These are phyloP conservation scores for Neostapfia colusana DNA, from an alignment of 176 grass and related monocot genomes.

Conservation along the genomic window DNA sequence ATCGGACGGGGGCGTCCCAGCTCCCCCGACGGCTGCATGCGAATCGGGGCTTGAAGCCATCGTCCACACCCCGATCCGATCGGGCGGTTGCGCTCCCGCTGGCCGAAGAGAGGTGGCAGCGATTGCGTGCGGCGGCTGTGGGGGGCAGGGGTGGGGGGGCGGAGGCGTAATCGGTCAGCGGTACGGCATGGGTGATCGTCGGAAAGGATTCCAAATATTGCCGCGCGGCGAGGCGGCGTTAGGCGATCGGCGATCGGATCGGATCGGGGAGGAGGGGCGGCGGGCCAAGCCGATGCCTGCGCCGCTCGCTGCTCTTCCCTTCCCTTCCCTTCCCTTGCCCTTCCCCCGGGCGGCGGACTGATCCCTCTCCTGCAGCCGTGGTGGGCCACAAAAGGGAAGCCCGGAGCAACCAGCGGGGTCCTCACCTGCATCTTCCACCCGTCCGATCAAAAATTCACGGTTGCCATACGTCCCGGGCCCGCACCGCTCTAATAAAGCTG, in stretches of 20 bases:
- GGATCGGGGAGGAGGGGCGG: conserved; percentile 4
- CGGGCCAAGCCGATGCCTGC: conserved; percentile 28
- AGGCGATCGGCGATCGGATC: conserved; percentile 53
- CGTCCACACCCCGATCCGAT: conserved; percentile 34
- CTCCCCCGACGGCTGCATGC: conserved; percentile 30
- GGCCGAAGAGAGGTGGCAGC: background rate
- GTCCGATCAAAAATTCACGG: conserved; percentile 28
- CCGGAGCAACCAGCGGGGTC: conserved; percentile 25
- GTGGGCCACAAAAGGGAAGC: conserved; percentile 47
- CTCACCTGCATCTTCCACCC: background rate
- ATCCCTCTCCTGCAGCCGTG: conserved; percentile 10
- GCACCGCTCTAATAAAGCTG: conserved; percentile 33
- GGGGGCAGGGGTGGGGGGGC: background rate
- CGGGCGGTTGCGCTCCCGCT: background rate
- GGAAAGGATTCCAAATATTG: conserved; percentile 51
- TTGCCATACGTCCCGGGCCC: background rate
- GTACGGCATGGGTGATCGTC: conserved; percentile 45
- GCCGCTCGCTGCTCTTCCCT: conserved; percentile 41
- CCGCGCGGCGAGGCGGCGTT: background rate
- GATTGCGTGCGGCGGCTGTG: background rate
- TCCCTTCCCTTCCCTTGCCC: conserved; percentile 4
- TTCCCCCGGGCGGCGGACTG: conserved; percentile 46
- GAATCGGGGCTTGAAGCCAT: conserved; percentile 53
- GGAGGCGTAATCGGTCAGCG: conserved; percentile 40
- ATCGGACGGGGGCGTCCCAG: conserved; percentile 30